These are phyloP conservation scores for Calamus simplicifolius DNA, from an alignment of 176 grass and related monocot species.

Conservation along the genomic window DNA sequence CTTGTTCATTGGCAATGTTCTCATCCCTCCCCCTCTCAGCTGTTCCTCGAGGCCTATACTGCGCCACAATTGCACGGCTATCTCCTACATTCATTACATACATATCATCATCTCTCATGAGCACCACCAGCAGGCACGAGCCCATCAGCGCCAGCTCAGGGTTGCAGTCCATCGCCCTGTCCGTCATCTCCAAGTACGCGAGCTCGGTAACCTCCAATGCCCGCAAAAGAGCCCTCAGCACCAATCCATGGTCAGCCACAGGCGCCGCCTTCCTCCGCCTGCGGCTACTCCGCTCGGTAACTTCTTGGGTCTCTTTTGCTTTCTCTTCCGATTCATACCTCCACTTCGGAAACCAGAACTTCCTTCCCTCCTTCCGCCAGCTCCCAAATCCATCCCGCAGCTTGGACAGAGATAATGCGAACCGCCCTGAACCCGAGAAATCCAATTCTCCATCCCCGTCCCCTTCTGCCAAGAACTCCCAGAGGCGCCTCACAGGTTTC, in stretches of 20 bases:
- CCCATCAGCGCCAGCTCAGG: slow-evolving; percentile 82
- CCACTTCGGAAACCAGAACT: slow-evolving; percentile 30
- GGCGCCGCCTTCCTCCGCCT: slow-evolving; percentile 19
- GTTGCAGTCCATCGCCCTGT: slow-evolving; percentile 55
- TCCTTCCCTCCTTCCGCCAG: slow-evolving; percentile 18
- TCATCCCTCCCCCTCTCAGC: too few relatives aligned
- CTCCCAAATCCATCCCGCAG: slow-evolving; percentile 28
- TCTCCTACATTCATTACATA: slow-evolving; percentile 99
- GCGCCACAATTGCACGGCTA: slow-evolving; percentile 68
- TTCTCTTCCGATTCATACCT: slow-evolving; percentile 32
- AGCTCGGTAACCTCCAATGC: slow-evolving; percentile 43
- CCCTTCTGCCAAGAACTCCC: slow-evolving; percentile 68
- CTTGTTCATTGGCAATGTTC: too few relatives aligned
- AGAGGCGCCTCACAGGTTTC: slow-evolving; percentile 29
- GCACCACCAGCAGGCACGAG: slow-evolving; percentile 66
- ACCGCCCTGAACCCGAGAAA: slow-evolving; percentile 61
- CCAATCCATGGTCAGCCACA: slow-evolving; percentile 46
- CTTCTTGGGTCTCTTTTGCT: slow-evolving; percentile 26
- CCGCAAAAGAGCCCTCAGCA: slow-evolving; percentile 55
- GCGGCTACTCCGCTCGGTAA: slow-evolving; percentile 8
- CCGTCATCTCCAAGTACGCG: slow-evolving; percentile 68
- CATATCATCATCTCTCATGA: slow-evolving; percentile 76
- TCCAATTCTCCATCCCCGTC: slow-evolving; percentile 54
- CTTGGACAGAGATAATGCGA: slow-evolving; percentile 61
- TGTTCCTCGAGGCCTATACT: slow-evolving; percentile 14